These are phyloP conservation scores for Alternaria atra DNA, from an alignment of 2,329 filamentous ascomycete species.

Conservation along the genomic window DNA sequence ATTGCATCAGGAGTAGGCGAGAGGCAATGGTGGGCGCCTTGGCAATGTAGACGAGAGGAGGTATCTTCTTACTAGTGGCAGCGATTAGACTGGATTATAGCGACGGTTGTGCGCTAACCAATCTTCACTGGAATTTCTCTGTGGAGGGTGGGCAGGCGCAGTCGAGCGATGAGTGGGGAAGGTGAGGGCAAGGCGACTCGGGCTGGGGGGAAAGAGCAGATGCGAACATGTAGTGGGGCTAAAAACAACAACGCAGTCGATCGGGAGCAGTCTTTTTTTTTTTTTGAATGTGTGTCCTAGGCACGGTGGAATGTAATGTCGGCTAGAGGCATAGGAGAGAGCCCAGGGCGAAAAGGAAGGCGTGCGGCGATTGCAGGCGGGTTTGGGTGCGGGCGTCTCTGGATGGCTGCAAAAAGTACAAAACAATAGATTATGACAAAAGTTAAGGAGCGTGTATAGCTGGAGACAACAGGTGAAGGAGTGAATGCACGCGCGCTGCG, in stretches of 20 bases:
- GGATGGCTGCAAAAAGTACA: constrained; percentile 22
- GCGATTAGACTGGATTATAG: constrained; percentile 2
- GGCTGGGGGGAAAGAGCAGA: constrained; percentile 25
- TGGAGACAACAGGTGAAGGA: constrained; percentile 27
- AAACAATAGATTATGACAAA: constrained; percentile 29
- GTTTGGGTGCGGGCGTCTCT: constrained; percentile 6
- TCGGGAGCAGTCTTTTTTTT: background rate
- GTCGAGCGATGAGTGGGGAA: constrained; percentile 8
- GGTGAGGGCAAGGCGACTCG: constrained; percentile 13
- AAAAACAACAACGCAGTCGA: constrained; percentile 9
- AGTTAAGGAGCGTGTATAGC: constrained; percentile 37
- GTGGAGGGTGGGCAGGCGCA: constrained; percentile 19
- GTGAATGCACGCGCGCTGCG: constrained; percentile 38
- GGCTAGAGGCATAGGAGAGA: background rate
- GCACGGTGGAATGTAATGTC: constrained; percentile 4
- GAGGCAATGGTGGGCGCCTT: constrained; percentile 1
- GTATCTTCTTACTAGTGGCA: constrained; percentile 26
- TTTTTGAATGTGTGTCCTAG: constrained; percentile 4
- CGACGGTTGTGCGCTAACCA: constrained; percentile 5
- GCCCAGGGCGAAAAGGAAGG: constrained; percentile 3
- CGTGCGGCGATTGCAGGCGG: constrained; percentile 10
- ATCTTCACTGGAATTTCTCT: background rate
- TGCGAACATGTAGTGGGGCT: constrained; percentile 39
- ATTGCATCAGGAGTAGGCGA: constrained; percentile 12
- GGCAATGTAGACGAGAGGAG: background rate